phyloP scores from a whole-genome alignment of 2,329 filamentous ascomycete genomes.

The Daldinia sp. region DNA sequence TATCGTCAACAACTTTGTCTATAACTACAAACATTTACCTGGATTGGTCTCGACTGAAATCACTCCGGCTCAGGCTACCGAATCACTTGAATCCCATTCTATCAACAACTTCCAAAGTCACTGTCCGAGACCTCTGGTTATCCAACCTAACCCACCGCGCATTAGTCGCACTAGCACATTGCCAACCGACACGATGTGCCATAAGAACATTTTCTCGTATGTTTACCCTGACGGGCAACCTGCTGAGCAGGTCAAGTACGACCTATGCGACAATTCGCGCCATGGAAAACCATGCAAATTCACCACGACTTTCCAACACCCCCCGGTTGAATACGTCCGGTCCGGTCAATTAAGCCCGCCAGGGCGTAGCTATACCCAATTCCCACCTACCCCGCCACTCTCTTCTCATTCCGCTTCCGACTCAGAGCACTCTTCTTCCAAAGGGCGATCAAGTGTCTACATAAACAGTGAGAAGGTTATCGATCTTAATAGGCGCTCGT shows the following conservation, averaged over 20 bases:
- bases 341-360: conserved; percentile 43
- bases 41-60: conserved; percentile 27
- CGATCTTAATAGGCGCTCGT: conserved; percentile 45
- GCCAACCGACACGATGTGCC: conserved; percentile 56
- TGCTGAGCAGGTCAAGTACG: conserved; percentile 46
- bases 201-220: conserved; percentile 57
- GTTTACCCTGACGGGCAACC: conserved; percentile 56
- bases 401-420: conserved; percentile 46
- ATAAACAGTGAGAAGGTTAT: conserved; percentile 50
- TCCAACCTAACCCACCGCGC: conserved; percentile 40
- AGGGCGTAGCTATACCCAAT: conserved; percentile 45
- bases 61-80: conserved; percentile 22
- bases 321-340: conserved; percentile 45
- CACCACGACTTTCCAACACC: conserved; percentile 53
- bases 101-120: conserved; percentile 17
- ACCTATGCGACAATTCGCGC: conserved; percentile 51
- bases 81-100: conserved; percentile 25
- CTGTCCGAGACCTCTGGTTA: conserved; percentile 34
- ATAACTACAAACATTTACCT: conserved; percentile 31
- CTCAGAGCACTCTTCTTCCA: conserved; percentile 44
- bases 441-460: conserved; percentile 49
- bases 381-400: conserved; percentile 53
- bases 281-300: conserved; percentile 53
- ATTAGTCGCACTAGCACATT: conserved; percentile 41
- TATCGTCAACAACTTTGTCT: conserved; percentile 41